Evolutionary conservation across 768 basidiomycete species (phyloP).

Genomic region (Trametes coccinea): DNA sequence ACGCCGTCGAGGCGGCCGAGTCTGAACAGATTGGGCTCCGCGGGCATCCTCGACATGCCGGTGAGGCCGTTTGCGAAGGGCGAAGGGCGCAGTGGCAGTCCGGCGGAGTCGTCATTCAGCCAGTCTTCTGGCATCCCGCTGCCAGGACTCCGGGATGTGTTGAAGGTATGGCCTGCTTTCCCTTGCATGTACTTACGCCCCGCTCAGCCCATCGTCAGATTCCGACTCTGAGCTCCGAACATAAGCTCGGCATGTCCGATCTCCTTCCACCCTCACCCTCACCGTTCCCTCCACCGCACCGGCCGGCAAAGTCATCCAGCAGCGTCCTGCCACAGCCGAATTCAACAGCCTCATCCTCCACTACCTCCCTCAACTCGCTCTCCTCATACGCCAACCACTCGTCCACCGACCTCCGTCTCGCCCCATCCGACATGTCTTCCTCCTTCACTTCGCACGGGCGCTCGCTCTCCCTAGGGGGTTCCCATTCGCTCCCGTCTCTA

Average conservation of each 20-base stretch:
- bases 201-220: conserved; percentile 40
- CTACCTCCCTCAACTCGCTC: conserved; percentile 41
- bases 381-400: conserved; percentile 31
- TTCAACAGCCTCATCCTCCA: conserved; percentile 39
- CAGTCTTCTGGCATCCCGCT: conserved; percentile 27
- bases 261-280: conserved; percentile 72
- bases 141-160: conserved; percentile 69
- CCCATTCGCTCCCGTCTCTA: conserved; percentile 24
- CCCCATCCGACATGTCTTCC: conserved; percentile 17
- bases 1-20: conserved; percentile 34
- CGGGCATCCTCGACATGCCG: conserved; percentile 56
- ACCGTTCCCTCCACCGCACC: conserved; percentile 38
- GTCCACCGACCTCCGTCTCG: conserved; percentile 24
- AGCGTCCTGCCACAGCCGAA: conserved; percentile 21
- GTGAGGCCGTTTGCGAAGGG: conserved; percentile 46
- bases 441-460: conserved; percentile 24
- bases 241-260: conserved; percentile 67
- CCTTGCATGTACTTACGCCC: background rate
- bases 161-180: conserved; percentile 52
- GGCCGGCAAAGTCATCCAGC: conserved; percentile 38
- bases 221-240: conserved; percentile 66
- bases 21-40: conserved; percentile 51
- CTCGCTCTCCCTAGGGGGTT: conserved; percentile 28
- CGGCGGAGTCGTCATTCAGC: conserved; percentile 32
- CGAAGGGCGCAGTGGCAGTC: conserved; percentile 51